These are phyloP conservation scores for Suillus spraguei DNA, from an alignment of 768 basidiomycete genomes.

Conservation along the genomic window DNA sequence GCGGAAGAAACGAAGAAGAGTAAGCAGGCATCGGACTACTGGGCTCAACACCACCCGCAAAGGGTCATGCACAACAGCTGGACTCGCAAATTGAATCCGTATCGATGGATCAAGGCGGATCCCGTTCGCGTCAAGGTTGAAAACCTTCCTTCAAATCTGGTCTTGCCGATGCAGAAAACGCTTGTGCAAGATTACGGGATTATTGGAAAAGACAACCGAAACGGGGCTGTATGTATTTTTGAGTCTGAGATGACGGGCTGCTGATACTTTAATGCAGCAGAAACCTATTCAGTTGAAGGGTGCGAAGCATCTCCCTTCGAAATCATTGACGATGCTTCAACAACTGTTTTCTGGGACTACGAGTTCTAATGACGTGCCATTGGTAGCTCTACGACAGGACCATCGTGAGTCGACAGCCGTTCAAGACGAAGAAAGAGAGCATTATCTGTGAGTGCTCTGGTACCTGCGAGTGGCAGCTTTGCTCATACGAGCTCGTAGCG, in stretches of 20 bases:
- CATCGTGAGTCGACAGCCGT: slow-evolving; percentile 34
- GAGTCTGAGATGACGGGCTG: background rate
- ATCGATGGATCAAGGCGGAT: slow-evolving; percentile 77
- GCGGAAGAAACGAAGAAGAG: slow-evolving; percentile 89
- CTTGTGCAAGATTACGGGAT: slow-evolving; percentile 62
- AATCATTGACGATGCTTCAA: slow-evolving; percentile 62
- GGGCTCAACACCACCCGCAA: slow-evolving; percentile 57
- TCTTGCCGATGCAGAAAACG: slow-evolving; percentile 79
- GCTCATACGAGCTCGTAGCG: slow-evolving; percentile 42
- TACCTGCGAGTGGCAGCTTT: background rate
- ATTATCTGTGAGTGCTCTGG: slow-evolving; percentile 60
- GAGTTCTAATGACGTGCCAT: slow-evolving; percentile 55
- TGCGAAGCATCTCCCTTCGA: slow-evolving; percentile 54
- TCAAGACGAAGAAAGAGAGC: slow-evolving; percentile 62
- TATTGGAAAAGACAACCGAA: slow-evolving; percentile 34
- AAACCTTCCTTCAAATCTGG: slow-evolving; percentile 68
- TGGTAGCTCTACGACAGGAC: slow-evolving; percentile 51
- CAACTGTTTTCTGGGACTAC: slow-evolving; percentile 64
- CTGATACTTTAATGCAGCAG: slow-evolving; percentile 25
- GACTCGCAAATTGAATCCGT: slow-evolving; percentile 82
- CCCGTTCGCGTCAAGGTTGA: slow-evolving; percentile 74
- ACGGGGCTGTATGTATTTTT: slow-evolving; percentile 32
- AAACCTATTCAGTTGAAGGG: slow-evolving; percentile 26
- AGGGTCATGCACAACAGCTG: slow-evolving; percentile 50
- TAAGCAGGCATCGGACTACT: slow-evolving; percentile 75